Percentiles rank a stretch among this genome's conserved stretches.
phyloP scores from a whole-genome alignment of 192 early-diverging fungal species.

The Gryganskiella cystojenkinii region DNA sequence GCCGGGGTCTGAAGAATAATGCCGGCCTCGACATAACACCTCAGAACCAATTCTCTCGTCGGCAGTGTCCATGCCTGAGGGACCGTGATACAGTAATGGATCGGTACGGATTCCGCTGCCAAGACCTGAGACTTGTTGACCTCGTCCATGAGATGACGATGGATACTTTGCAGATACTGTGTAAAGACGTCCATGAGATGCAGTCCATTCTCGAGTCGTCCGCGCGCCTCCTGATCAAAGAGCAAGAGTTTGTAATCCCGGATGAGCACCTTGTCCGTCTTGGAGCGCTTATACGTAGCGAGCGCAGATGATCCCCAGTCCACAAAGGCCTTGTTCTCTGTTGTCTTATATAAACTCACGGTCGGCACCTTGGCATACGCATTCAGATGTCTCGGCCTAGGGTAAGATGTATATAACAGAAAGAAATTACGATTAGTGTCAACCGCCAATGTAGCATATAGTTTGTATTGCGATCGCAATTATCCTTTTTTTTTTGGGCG shows the following conservation, averaged over 20 bases:
- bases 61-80: conserved; percentile 48
- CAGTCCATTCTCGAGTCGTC: conserved; percentile 35
- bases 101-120: conserved; percentile 45
- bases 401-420: neutral
- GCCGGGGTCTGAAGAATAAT: conserved; percentile 46
- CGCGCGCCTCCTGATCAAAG: conserved; percentile 44
- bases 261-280: conserved; percentile 28
- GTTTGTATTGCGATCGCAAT: neutral
- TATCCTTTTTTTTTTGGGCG: neutral
- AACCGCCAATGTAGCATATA: neutral
- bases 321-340: conserved; percentile 30
- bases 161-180: conserved; percentile 36
- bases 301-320: conserved; percentile 52
- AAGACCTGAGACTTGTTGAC: conserved; percentile 49
- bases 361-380: conserved; percentile 51
- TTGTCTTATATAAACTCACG: conserved; percentile 48
- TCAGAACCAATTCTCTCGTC: conserved; percentile 35
- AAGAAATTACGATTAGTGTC: neutral
- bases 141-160: conserved; percentile 50
- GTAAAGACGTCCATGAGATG: conserved; percentile 49
- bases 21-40: conserved; percentile 49
- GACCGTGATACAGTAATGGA: conserved; percentile 53
- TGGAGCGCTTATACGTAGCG: conserved; percentile 38
- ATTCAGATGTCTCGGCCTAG: conserved; percentile 47
- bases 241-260: conserved; percentile 42